Percentiles rank a stretch among this genome's conserved stretches.
phyloP scores from a whole-genome alignment of 2,329 filamentous ascomycete species.

The Ophiosphaerella korrae region DNA sequence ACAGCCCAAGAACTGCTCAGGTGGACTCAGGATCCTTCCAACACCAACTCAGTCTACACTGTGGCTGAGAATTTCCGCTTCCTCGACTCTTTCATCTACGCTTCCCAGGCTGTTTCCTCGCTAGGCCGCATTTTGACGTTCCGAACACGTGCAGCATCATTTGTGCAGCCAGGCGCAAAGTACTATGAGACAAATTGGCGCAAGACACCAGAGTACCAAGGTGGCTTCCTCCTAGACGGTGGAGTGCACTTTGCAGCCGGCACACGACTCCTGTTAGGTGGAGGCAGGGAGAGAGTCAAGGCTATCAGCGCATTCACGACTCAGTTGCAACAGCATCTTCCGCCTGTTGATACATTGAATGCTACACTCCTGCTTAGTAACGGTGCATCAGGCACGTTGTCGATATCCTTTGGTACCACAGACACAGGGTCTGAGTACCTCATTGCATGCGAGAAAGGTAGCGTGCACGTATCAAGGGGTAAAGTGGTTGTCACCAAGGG shows the following conservation, averaged over 20 bases:
- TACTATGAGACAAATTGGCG: conserved; percentile 67
- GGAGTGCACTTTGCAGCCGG: conserved; percentile 75
- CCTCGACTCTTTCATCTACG: conserved; percentile 60
- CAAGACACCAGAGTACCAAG: conserved; percentile 71
- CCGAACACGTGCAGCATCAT: conserved; percentile 52
- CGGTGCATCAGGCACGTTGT: conserved; percentile 63
- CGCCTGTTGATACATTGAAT: conserved; percentile 70
- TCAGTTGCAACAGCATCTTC: conserved; percentile 61
- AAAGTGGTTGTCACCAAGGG: conserved; percentile 36
- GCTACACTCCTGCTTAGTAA: conserved; percentile 61
- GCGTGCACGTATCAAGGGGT: conserved; percentile 57
- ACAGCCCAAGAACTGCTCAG: conserved; percentile 56
- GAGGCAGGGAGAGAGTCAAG: conserved; percentile 48
- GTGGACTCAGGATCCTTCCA: conserved; percentile 49
- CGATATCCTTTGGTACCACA: conserved; percentile 63
- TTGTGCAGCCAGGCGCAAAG: conserved; percentile 58
- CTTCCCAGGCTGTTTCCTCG: conserved; percentile 54
- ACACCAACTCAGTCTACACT: conserved; percentile 48
- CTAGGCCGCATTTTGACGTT: conserved; percentile 64
- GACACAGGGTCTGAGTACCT: conserved; percentile 61
- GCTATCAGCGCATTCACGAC: conserved; percentile 61
- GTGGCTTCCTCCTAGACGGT: conserved; percentile 76
- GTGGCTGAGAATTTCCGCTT: conserved; percentile 78
- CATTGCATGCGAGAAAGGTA: conserved; percentile 63
- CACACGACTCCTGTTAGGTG: conserved; percentile 63